Conservation (phyloP, 23 red algal species). For the Gracilaria domingensis region DNA sequence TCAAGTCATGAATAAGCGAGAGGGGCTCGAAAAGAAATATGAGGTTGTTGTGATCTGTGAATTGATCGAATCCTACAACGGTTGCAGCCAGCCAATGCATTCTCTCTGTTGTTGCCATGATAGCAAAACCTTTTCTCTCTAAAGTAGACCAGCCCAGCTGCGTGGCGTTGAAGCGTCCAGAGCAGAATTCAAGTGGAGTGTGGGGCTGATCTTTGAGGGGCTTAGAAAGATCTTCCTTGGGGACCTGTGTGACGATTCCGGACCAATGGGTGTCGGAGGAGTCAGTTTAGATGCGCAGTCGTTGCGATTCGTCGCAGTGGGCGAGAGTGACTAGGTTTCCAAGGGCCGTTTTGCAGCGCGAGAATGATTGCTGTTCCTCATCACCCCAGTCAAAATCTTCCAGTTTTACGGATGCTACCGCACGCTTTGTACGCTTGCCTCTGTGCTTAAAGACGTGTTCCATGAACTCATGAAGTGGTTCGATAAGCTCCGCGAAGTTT, state of each 20-base stretch:
- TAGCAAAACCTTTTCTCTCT: neutral
- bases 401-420: neutral
- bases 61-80: neutral
- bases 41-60: too few relatives aligned
- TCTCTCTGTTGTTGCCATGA: neutral
- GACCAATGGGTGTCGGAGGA: constrained; percentile 15
- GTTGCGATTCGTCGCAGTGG: neutral
- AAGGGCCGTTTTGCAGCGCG: constrained; percentile 16
- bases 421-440: constrained; percentile 11
- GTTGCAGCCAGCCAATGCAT: neutral
- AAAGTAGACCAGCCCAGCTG: neutral
- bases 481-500: neutral
- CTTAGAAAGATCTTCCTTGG: neutral
- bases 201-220: neutral
- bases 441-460: constrained; percentile 7
- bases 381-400: neutral
- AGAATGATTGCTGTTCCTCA: neutral
- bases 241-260: too few relatives aligned
- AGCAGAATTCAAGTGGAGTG: constrained; percentile 5
- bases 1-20: neutral
- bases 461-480: constrained; percentile 30
- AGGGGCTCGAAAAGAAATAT: neutral
- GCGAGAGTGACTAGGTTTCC: neutral
- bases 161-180: too few relatives aligned
- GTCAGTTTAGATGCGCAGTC: constrained; percentile 12